These are phyloP conservation scores for Eragrostis nindensis DNA, from an alignment of 176 grass and related monocot species.

Conservation along the genomic window DNA sequence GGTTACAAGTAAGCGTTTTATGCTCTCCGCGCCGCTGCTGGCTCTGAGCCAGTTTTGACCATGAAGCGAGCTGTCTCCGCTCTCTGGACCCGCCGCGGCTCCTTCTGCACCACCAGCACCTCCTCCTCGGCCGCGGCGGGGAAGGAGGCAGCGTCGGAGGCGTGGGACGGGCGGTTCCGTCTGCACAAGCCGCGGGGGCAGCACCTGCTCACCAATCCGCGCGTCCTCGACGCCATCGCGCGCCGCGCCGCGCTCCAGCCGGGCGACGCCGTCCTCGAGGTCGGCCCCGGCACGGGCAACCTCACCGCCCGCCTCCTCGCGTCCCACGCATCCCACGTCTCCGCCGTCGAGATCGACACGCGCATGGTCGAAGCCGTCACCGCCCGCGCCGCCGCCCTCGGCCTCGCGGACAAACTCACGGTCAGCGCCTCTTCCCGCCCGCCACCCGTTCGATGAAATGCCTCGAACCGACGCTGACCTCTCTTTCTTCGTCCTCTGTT, in stretches of 20 bases:
- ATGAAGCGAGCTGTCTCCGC: constrained; percentile 34
- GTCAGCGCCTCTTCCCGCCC: constrained; percentile 35
- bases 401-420: constrained; percentile 49
- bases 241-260: constrained; percentile 44
- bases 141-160: constrained; percentile 38
- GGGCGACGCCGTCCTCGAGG: constrained; percentile 80
- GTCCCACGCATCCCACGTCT: constrained; percentile 43
- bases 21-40: not conserved
- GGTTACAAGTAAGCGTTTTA: no score
- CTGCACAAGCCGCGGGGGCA: constrained; percentile 79
- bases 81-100: not conserved
- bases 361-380: constrained; percentile 77
- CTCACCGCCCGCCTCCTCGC: constrained; percentile 77
- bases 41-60: not conserved
- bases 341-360: constrained; percentile 74
- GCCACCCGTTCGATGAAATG: constrained; percentile 58
- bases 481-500: not conserved
- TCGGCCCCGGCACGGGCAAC: constrained; percentile 80
- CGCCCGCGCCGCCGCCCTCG: constrained; percentile 54
- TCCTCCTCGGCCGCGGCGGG: not conserved
- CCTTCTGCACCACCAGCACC: not conserved
- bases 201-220: constrained; percentile 79
- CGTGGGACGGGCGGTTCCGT: constrained; percentile 75
- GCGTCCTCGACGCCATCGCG: constrained; percentile 75
- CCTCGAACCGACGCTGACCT: not conserved